phyloP scores from a whole-genome alignment of 1,284 basidiomycete species.

The Heterobasidion irregulare region DNA sequence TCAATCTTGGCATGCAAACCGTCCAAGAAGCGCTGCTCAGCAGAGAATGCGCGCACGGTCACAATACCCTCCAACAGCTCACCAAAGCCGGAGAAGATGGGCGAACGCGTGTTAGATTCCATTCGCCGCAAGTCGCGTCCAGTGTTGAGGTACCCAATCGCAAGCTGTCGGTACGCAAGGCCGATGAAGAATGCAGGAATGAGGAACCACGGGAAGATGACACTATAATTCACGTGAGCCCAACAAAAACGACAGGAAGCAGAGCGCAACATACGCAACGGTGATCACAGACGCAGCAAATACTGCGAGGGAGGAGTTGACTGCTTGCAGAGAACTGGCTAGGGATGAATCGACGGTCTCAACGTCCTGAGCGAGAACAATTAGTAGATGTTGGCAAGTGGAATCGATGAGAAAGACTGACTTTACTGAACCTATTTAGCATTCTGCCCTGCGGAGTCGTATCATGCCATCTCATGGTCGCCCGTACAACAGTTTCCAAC shows the following conservation, averaged over 20 bases:
- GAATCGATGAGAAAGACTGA: slow-evolving; percentile 11
- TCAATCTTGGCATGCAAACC: slow-evolving; percentile 62
- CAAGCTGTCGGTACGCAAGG: slow-evolving; percentile 50
- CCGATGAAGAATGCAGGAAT: slow-evolving; percentile 64
- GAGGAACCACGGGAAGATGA: slow-evolving; percentile 68
- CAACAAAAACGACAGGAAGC: slow-evolving; percentile 1
- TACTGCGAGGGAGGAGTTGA: slow-evolving; percentile 65
- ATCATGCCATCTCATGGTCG: slow-evolving; percentile 50
- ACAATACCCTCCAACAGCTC: slow-evolving; percentile 77
- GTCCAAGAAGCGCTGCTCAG: slow-evolving; percentile 73
- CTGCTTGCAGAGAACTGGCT: slow-evolving; percentile 61
- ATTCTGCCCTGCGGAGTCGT: slow-evolving; percentile 44
- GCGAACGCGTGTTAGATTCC: slow-evolving; percentile 67
- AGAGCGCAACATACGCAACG: slow-evolving; percentile 35
- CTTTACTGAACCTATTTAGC: slow-evolving; percentile 62
- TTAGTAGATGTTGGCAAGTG: neutral
- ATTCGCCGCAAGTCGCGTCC: slow-evolving; percentile 73
- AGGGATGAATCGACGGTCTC: slow-evolving; percentile 72
- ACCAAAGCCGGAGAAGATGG: slow-evolving; percentile 71
- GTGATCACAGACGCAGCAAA: slow-evolving; percentile 65
- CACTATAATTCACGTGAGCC: slow-evolving; percentile 22
- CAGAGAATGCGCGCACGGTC: slow-evolving; percentile 86
- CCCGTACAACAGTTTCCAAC: slow-evolving; percentile 49
- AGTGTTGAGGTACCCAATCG: slow-evolving; percentile 69
- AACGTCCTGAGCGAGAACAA: slow-evolving; percentile 42